A percentile compares a stretch with the other conserved stretches of the same genome.
Evolutionary conservation across 2,329 filamentous ascomycete species (phyloP).

Genomic region (Hypomyces perniciosus): DNA sequence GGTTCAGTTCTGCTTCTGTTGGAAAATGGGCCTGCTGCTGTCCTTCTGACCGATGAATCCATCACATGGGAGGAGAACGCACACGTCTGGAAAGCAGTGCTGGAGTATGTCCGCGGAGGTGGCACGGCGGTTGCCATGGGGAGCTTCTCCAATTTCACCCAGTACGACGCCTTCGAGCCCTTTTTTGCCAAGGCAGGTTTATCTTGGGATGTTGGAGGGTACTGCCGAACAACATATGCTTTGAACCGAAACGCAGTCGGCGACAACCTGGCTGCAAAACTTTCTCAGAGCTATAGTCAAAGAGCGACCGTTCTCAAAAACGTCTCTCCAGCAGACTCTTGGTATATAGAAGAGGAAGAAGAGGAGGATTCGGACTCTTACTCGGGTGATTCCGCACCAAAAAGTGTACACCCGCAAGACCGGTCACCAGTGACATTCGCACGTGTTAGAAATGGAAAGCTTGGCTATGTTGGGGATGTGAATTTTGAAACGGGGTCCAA

Average conservation of each 20-base stretch:
- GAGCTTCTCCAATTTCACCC: background rate
- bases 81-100: background rate
- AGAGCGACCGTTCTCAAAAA: background rate
- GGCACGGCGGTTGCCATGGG: background rate
- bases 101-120: background rate
- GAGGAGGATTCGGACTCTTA: background rate
- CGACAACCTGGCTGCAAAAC: background rate
- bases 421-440: background rate
- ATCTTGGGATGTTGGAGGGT: background rate
- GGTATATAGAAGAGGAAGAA: background rate
- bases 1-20: background rate
- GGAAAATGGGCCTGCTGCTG: background rate
- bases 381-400: background rate
- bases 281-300: background rate
- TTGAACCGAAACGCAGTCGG: background rate
- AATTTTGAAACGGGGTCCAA: background rate
- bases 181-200: background rate
- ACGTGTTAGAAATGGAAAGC: background rate
- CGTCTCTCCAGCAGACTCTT: background rate
- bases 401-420: background rate
- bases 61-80: background rate
- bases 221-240: background rate
- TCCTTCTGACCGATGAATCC: background rate
- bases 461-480: background rate
- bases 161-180: background rate